These are phyloP conservation scores for Trypanosoma scelopori DNA, from an alignment of 208 protist species.

Conservation along the genomic window DNA sequence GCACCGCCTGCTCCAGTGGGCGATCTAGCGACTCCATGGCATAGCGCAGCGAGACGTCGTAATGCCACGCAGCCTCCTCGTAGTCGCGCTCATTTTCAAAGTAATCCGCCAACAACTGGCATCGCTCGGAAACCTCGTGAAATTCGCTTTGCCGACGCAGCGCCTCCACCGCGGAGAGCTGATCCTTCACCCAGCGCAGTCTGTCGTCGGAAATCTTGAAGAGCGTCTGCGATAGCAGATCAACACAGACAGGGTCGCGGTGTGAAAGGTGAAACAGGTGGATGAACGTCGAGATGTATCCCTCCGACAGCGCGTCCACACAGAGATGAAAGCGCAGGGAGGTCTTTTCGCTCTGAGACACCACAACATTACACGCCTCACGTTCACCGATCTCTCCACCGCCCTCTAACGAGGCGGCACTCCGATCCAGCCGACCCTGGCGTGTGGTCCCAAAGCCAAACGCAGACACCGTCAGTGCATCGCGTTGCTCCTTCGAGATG, in stretches of 20 bases:
- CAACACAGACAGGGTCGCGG: conserved; percentile 84
- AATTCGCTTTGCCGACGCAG: conserved; percentile 87
- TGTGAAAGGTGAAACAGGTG: conserved; percentile 85
- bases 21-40: conserved; percentile 75
- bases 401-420: conserved; percentile 10
- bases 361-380: conserved; percentile 32
- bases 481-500: conserved; percentile 44
- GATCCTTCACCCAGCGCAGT: conserved; percentile 80
- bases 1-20: conserved; percentile 62
- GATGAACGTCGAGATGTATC: conserved; percentile 81
- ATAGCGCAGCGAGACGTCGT: conserved; percentile 67
- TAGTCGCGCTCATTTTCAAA: conserved; percentile 81
- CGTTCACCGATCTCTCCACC: conserved; percentile 24
- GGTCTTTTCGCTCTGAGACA: conserved; percentile 60
- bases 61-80: conserved; percentile 72
- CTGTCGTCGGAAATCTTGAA: conserved; percentile 72
- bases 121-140: conserved; percentile 54
- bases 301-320: conserved; percentile 76
- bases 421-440: conserved; percentile 8
- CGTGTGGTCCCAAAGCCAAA: conserved; percentile 48
- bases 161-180: conserved; percentile 72
- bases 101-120: conserved; percentile 70
- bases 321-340: conserved; percentile 78
- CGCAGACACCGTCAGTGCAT: conserved; percentile 43
- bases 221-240: conserved; percentile 69